Evolutionary conservation across 2,329 filamentous ascomycete genomes (phyloP).

Genomic region (Ophiosphaerella korrae): DNA sequence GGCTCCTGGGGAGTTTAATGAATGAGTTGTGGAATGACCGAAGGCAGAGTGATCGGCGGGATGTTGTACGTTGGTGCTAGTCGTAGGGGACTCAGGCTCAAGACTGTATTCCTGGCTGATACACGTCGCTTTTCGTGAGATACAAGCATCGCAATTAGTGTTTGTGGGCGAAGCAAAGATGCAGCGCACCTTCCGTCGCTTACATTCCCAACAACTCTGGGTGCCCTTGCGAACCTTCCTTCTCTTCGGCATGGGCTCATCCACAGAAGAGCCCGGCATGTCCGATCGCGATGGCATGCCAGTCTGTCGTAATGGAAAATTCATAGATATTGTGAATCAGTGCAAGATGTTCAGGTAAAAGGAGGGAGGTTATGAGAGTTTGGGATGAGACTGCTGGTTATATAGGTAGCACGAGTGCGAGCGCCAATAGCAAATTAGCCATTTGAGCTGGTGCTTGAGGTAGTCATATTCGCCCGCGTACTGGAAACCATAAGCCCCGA

Average conservation of each 20-base stretch:
- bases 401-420: too few relatives aligned
- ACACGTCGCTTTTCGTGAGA: slow-evolving; percentile 19
- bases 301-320: background rate
- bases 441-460: too few relatives aligned
- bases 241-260: slow-evolving; percentile 4
- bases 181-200: slow-evolving; percentile 33
- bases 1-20: background rate
- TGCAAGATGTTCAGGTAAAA: background rate
- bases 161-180: slow-evolving; percentile 12
- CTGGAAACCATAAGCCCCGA: too few relatives aligned
- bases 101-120: slow-evolving; percentile 24
- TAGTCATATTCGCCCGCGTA: too few relatives aligned
- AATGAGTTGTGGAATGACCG: too few relatives aligned
- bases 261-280: too few relatives aligned
- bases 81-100: too few relatives aligned
- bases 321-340: background rate
- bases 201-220: slow-evolving; percentile 48
- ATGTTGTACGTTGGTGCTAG: background rate
- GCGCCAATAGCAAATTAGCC: too few relatives aligned
- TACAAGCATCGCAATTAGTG: slow-evolving; percentile 20
- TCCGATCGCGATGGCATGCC: background rate
- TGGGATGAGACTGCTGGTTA: too few relatives aligned
- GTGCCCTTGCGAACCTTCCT: slow-evolving; percentile 47
- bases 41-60: too few relatives aligned
- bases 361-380: too few relatives aligned